Conservation (phyloP, 768 basidiomycete genomes). For the Boletales sp. region DNA sequence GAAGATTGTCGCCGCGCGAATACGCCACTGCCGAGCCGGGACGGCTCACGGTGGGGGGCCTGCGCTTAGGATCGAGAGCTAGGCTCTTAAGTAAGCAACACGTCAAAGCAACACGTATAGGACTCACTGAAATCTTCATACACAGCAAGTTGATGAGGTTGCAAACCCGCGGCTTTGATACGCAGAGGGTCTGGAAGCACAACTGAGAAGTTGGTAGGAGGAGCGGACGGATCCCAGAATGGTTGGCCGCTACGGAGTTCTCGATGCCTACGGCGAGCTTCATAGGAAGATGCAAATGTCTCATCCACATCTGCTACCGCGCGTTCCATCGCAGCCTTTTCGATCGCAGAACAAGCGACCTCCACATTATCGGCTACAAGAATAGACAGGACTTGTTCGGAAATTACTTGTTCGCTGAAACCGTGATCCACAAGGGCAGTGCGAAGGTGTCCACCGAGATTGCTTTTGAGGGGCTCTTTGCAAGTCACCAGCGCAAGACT, state of each 20-base stretch:
- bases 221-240: slow-evolving; percentile 87
- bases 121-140: slow-evolving; percentile 91
- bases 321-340: slow-evolving; percentile 97
- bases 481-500: slow-evolving; percentile 96
- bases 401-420: slow-evolving; percentile 81
- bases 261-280: slow-evolving; percentile 79
- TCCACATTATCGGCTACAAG: slow-evolving; percentile 93
- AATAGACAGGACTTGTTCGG: slow-evolving; percentile 75
- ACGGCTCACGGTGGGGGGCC: slow-evolving; percentile 48
- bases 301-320: slow-evolving; percentile 93
- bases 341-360: slow-evolving; percentile 88
- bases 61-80: slow-evolving; percentile 59
- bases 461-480: slow-evolving; percentile 93
- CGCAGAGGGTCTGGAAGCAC: slow-evolving; percentile 86
- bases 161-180: slow-evolving; percentile 78
- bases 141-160: slow-evolving; percentile 76
- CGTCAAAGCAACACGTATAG: slow-evolving; percentile 5
- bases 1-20: slow-evolving; percentile 42
- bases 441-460: slow-evolving; percentile 86
- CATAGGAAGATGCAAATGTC: slow-evolving; percentile 77
- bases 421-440: slow-evolving; percentile 81
- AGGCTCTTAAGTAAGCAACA: background rate
- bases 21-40: slow-evolving; percentile 73
- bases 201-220: slow-evolving; percentile 62
- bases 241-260: slow-evolving; percentile 73